Evolutionary conservation across 257 asterid species (phyloP).

Genomic region (Nicotiana paniculata): DNA sequence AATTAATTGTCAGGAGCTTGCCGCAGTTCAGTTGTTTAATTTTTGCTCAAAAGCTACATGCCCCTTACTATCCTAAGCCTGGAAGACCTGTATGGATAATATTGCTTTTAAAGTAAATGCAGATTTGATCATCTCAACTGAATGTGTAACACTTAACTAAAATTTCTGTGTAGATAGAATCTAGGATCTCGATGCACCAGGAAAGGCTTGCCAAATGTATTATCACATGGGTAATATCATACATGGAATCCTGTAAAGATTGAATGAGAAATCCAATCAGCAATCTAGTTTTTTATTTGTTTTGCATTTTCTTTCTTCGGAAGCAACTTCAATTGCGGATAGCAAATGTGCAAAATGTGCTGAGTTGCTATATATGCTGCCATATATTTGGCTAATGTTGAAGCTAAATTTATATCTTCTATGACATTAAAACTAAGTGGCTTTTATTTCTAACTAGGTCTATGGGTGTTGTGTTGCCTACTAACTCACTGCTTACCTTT

Average conservation of each 20-base stretch:
- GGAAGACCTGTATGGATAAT: not conserved
- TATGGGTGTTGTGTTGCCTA: not conserved
- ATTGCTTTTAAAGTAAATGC: not conserved
- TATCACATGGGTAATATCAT: not conserved
- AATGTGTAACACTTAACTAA: not conserved
- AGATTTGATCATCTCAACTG: not conserved
- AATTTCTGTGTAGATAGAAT: not conserved
- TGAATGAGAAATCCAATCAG: not conserved
- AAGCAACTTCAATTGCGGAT: not conserved
- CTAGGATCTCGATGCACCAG: not conserved
- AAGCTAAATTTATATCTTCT: not conserved
- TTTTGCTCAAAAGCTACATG: not conserved
- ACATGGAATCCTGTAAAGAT: not conserved
- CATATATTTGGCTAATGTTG: not conserved
- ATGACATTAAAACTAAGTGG: not conserved
- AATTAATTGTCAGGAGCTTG: not conserved
- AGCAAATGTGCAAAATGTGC: not conserved
- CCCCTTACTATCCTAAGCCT: not conserved
- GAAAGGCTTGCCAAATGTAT: not conserved
- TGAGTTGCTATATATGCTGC: not conserved
- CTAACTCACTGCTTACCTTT: not conserved
- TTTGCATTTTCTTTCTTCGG: not conserved
- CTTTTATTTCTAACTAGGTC: not conserved
- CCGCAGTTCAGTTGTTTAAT: not conserved
- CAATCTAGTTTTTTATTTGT: not conserved